phyloP scores from a whole-genome alignment of 441 rosid genomes.

The Pelargonium australe region DNA sequence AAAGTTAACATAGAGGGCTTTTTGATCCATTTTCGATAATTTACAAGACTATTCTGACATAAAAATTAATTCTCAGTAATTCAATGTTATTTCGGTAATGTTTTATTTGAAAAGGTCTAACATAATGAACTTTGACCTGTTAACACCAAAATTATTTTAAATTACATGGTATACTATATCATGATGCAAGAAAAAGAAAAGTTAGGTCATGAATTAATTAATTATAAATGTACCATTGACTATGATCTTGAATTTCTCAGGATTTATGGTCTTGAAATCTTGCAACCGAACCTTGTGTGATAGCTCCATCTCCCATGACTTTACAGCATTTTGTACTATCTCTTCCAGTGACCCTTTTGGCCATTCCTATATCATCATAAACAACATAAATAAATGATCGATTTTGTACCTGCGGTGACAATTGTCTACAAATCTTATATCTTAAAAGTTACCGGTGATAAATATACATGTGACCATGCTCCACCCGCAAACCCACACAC shows the following conservation, averaged over 20 bases:
- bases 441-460: no score
- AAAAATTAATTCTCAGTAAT: no score
- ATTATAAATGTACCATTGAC: constrained; percentile 48
- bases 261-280: constrained; percentile 64
- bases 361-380: constrained; percentile 45
- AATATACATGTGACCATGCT: no score
- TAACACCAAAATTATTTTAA: not conserved
- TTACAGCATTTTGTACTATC: constrained; percentile 62
- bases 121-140: no score
- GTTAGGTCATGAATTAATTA: not conserved
- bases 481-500: not conserved
- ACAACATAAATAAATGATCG: not conserved
- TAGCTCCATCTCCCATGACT: constrained; percentile 83
- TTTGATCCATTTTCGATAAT: no score
- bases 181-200: not conserved
- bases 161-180: no score
- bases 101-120: no score
- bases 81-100: no score
- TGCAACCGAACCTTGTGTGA: constrained; percentile 61
- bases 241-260: constrained; percentile 54
- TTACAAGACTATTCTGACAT: no score
- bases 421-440: no score
- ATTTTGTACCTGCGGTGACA: not conserved
- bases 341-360: constrained; percentile 68
- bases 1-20: no score